These are phyloP conservation scores for Thamnidium elegans DNA, from an alignment of 192 early-diverging fungal genomes.

Conservation along the genomic window DNA sequence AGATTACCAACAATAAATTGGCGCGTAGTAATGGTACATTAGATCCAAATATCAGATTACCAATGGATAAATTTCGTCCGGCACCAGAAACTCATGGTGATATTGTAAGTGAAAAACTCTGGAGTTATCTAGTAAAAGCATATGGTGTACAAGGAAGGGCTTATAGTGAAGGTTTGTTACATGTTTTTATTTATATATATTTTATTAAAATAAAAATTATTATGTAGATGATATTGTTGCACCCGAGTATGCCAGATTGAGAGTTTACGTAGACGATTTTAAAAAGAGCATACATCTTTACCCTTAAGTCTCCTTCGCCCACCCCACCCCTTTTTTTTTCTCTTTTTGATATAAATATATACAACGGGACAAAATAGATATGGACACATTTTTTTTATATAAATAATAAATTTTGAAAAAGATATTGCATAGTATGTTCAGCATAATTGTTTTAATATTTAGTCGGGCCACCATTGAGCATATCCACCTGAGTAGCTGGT, in stretches of 20 bases:
- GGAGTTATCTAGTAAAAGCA: conserved; percentile 26
- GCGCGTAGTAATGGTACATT: conserved; percentile 26
- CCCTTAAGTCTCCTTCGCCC: conserved; percentile 15
- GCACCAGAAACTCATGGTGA: conserved; percentile 36
- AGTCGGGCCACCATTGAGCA: too few relatives aligned
- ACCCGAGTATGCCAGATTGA: conserved; percentile 28
- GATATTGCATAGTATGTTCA: too few relatives aligned
- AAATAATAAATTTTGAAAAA: neutral
- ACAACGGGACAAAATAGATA: neutral
- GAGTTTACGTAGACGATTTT: conserved; percentile 27
- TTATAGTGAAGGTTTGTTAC: conserved; percentile 28
- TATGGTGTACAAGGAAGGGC: conserved; percentile 34
- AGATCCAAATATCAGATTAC: conserved; percentile 29
- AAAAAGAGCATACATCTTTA: conserved; percentile 28
- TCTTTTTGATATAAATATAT: neutral
- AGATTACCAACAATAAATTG: conserved; percentile 29
- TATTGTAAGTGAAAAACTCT: conserved; percentile 33
- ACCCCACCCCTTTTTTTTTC: conserved; percentile 3
- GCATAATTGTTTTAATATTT: too few relatives aligned
- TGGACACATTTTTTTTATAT: neutral
- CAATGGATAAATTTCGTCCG: conserved; percentile 33
- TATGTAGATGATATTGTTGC: conserved; percentile 16
- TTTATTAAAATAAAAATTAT: neutral
- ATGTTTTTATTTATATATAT: neutral
- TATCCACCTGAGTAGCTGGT: too few relatives aligned